A percentile compares a stretch with the other conserved stretches of the same genome.
phyloP scores from a whole-genome alignment of 306 rosid genomes.

The Elaeagnus macrophylla region DNA sequence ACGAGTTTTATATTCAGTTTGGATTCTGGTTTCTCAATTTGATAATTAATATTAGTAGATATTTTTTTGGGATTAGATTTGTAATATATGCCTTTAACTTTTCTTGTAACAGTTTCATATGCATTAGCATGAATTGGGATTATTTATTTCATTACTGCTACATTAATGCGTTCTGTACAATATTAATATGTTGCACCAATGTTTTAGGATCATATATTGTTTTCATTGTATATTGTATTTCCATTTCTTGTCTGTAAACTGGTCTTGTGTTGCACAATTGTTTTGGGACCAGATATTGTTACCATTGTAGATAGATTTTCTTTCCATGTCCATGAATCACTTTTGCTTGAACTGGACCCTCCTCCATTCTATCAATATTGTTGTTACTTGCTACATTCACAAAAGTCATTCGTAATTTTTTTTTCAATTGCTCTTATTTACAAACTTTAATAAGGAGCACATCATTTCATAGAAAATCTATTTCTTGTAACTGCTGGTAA shows the following conservation, averaged over 20 bases:
- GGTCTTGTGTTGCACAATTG: background rate
- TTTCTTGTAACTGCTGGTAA: too few relatives aligned
- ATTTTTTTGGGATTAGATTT: background rate
- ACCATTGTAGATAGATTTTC: background rate
- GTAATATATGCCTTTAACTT: slow-evolving; percentile 7
- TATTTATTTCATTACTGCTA: background rate
- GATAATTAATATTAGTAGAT: background rate
- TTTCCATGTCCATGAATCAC: background rate
- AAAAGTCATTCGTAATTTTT: background rate
- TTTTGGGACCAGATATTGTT: background rate
- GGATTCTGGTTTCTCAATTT: background rate
- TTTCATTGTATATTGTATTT: background rate
- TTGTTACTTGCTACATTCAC: background rate
- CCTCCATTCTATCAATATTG: background rate
- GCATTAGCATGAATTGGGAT: background rate
- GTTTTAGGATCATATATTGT: background rate
- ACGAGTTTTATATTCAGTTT: slow-evolving; percentile 4
- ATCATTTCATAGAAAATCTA: background rate
- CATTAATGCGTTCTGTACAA: background rate
- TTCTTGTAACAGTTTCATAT: background rate
- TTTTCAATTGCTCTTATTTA: background rate
- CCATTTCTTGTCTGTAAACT: background rate
- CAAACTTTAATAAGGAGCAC: background rate
- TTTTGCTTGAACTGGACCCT: background rate
- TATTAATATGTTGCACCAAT: background rate